Evolutionary conservation across 73 alveolate species (phyloP).

Genomic region (Tetrahymena malaccensis): DNA sequence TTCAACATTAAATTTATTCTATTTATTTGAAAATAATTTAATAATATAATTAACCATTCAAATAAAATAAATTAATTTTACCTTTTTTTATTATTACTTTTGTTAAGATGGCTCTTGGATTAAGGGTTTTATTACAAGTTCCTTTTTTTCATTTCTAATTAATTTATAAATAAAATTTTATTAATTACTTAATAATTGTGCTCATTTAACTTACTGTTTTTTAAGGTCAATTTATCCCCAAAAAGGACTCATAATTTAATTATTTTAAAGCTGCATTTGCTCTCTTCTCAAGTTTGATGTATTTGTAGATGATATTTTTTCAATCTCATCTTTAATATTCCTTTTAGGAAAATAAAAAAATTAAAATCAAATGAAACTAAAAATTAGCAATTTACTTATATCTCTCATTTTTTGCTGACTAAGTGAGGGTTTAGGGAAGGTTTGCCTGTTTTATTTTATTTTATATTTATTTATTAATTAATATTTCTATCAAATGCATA

Average conservation of each 20-base stretch:
- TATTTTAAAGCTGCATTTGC: neutral
- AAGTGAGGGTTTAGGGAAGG: neutral
- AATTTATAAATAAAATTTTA: neutral
- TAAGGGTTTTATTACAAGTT: neutral
- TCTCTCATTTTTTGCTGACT: neutral
- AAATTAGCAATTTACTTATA: neutral
- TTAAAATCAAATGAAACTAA: neutral
- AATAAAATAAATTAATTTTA: neutral
- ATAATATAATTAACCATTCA: neutral
- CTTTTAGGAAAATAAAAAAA: neutral
- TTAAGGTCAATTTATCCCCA: neutral
- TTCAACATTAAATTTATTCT: neutral
- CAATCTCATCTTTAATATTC: neutral
- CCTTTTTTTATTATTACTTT: neutral
- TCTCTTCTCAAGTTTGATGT: neutral
- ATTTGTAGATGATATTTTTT: neutral
- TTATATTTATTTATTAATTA: too few species aligned
- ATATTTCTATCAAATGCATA: neutral
- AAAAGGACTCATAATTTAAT: neutral
- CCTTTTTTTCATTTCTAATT: neutral
- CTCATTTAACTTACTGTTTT: neutral
- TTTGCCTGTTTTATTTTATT: neutral
- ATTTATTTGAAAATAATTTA: neutral
- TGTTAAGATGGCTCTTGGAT: neutral
- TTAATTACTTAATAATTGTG: neutral